Percentiles rank a stretch among this genome's conserved stretches.
phyloP scores from a whole-genome alignment of 2,329 filamentous ascomycete species.

The Nothophaeocryptopus gaeumannii region DNA sequence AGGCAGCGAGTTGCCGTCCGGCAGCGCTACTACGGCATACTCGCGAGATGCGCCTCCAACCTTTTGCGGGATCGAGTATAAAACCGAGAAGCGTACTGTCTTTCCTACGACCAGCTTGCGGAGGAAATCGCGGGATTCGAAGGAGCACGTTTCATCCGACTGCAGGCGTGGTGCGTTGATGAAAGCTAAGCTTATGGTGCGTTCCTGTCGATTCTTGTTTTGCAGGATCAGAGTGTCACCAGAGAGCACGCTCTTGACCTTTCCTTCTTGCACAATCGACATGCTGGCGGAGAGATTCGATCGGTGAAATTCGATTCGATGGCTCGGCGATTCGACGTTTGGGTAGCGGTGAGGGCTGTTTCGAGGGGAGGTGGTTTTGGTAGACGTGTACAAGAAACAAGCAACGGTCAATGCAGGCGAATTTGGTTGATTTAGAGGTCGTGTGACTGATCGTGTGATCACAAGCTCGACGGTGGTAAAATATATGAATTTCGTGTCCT shows the following conservation, averaged over 20 bases:
- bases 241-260: slow-evolving; percentile 90
- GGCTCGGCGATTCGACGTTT: neutral
- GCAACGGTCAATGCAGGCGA: too few species aligned
- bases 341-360: neutral
- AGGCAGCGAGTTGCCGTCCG: slow-evolving; percentile 73
- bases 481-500: too few species aligned
- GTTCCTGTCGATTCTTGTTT: slow-evolving; percentile 79
- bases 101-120: slow-evolving; percentile 83
- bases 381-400: too few species aligned
- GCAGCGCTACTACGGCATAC: slow-evolving; percentile 76
- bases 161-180: slow-evolving; percentile 73
- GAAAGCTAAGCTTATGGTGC: slow-evolving; percentile 85
- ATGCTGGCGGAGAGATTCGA: slow-evolving; percentile 17
- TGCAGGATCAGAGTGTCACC: slow-evolving; percentile 87
- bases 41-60: slow-evolving; percentile 65
- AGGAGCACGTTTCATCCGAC: slow-evolving; percentile 67
- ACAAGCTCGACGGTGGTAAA: too few species aligned
- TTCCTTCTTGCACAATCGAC: slow-evolving; percentile 56
- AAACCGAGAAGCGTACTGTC: slow-evolving; percentile 75
- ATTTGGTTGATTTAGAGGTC: too few species aligned
- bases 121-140: slow-evolving; percentile 91
- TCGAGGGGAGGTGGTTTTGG: neutral
- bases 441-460: too few species aligned
- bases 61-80: slow-evolving; percentile 78
- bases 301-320: neutral